A percentile compares a stretch with the other conserved stretches of the same genome.
These are phyloP conservation scores for Pezicula carpinea DNA, from an alignment of 2,329 filamentous ascomycete genomes.

Conservation along the genomic window DNA sequence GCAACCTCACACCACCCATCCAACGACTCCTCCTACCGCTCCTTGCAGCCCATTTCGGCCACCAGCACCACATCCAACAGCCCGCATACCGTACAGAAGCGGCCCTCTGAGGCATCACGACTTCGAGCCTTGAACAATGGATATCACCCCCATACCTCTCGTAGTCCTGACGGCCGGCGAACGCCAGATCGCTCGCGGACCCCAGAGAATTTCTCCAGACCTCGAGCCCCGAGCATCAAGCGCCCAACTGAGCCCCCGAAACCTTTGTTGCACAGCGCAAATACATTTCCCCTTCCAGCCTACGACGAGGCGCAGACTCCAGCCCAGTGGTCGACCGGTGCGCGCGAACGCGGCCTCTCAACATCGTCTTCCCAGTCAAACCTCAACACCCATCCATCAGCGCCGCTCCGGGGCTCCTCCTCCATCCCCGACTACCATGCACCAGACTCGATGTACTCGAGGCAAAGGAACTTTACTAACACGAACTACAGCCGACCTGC, in stretches of 20 bases:
- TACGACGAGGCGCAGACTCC: conserved; percentile 18
- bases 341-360: conserved; percentile 25
- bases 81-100: conserved; percentile 18
- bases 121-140: conserved; percentile 28
- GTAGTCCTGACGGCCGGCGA: conserved; percentile 13
- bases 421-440: conserved; percentile 29
- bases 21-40: conserved; percentile 7
- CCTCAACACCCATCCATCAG: conserved; percentile 6
- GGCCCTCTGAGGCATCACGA: conserved; percentile 27
- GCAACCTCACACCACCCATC: conserved; percentile 18
- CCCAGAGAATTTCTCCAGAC: conserved; percentile 26
- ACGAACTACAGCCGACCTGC: conserved; percentile 15
- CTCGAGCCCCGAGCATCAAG: conserved; percentile 22
- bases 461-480: conserved; percentile 25
- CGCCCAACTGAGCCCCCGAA: conserved; percentile 23
- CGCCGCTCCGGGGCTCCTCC: conserved; percentile 22
- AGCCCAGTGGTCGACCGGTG: conserved; percentile 8
- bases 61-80: conserved; percentile 8
- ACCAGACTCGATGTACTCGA: conserved; percentile 22
- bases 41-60: conserved; percentile 18
- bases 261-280: conserved; percentile 15
- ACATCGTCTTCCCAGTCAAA: conserved; percentile 24
- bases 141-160: conserved; percentile 21
- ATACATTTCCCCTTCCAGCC: conserved; percentile 17
- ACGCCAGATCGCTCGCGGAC: conserved; percentile 16